Evolutionary conservation across 306 rosid genomes (phyloP).

Genomic region (Neltuma alba): DNA sequence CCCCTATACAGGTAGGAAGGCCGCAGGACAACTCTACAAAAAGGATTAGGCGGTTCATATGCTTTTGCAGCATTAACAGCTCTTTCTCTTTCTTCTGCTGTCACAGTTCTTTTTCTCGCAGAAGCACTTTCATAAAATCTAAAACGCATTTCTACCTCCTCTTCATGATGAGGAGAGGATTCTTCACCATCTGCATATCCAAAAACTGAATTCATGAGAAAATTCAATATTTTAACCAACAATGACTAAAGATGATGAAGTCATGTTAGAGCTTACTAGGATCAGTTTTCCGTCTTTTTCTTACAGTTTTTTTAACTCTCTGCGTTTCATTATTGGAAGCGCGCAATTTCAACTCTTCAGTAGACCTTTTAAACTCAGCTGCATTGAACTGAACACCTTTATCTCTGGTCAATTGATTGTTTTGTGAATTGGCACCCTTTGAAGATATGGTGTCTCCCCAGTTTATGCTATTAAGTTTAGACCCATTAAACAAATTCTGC

Average conservation of each 20-base stretch:
- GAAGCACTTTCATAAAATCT: slow-evolving; percentile 98
- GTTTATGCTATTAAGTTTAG: slow-evolving; percentile 62
- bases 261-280: slow-evolving; percentile 51
- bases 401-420: slow-evolving; percentile 55
- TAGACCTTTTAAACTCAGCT: slow-evolving; percentile 68
- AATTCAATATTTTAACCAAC: slow-evolving; percentile 1
- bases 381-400: slow-evolving; percentile 77
- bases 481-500: slow-evolving; percentile 80
- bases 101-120: slow-evolving; percentile 92
- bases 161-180: slow-evolving; percentile 59
- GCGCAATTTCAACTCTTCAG: slow-evolving; percentile 61
- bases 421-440: slow-evolving; percentile 46
- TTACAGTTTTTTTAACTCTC: slow-evolving; percentile 43
- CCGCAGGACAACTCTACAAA: slow-evolving; percentile 92
- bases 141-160: slow-evolving; percentile 69
- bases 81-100: slow-evolving; percentile 97
- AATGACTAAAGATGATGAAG: neutral
- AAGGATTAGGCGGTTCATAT: slow-evolving; percentile 87
- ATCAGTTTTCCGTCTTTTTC: slow-evolving; percentile 74
- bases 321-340: slow-evolving; percentile 47
- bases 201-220: slow-evolving; percentile 27
- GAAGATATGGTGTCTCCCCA: slow-evolving; percentile 63
- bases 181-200: slow-evolving; percentile 60
- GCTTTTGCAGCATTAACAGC: slow-evolving; percentile 80
- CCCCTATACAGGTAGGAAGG: slow-evolving; percentile 97